Percentiles rank a stretch among this genome's conserved stretches.
These are phyloP conservation scores for Babesia microti DNA, from an alignment of 169 alveolate genomes.

Conservation along the genomic window DNA sequence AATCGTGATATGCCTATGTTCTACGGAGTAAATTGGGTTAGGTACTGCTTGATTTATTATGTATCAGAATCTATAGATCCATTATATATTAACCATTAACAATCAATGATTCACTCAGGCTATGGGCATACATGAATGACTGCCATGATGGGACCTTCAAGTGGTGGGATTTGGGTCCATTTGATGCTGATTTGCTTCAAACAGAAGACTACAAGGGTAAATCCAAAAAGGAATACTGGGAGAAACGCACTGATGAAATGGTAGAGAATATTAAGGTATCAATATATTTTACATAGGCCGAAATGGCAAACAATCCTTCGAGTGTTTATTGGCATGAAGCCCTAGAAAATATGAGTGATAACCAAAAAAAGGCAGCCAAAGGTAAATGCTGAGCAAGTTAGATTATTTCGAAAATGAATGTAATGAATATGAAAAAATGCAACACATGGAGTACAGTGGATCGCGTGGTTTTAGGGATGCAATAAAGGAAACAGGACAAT, in stretches of 20 bases:
- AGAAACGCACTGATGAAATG: constrained; percentile 24
- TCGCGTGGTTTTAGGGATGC: constrained; percentile 37
- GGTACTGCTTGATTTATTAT: too few species aligned
- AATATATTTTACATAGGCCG: constrained; percentile 9
- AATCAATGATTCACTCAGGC: too few species aligned
- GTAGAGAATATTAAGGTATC: constrained; percentile 25
- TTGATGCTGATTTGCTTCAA: constrained; percentile 25
- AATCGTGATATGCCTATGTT: constrained; percentile 6
- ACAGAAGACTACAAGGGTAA: not conserved
- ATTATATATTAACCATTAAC: too few species aligned
- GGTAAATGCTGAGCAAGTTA: too few species aligned
- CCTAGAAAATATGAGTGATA: constrained; percentile 12
- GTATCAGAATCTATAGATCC: too few species aligned
- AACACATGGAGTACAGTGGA: constrained; percentile 35
- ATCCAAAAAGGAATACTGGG: constrained; percentile 14
- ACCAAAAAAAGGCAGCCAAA: constrained; percentile 37
- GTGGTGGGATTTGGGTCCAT: constrained; percentile 49
- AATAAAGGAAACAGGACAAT: constrained; percentile 35
- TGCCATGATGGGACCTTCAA: constrained; percentile 18
- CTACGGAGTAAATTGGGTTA: constrained; percentile 15
- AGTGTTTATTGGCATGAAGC: constrained; percentile 45
- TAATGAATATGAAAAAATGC: constrained; percentile 14
- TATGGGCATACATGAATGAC: constrained; percentile 21
- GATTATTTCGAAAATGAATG: constrained; percentile 35
- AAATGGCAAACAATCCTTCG: constrained; percentile 26